These are phyloP conservation scores for Tulasnella sp. DNA, from an alignment of 768 basidiomycete genomes.

Conservation along the genomic window DNA sequence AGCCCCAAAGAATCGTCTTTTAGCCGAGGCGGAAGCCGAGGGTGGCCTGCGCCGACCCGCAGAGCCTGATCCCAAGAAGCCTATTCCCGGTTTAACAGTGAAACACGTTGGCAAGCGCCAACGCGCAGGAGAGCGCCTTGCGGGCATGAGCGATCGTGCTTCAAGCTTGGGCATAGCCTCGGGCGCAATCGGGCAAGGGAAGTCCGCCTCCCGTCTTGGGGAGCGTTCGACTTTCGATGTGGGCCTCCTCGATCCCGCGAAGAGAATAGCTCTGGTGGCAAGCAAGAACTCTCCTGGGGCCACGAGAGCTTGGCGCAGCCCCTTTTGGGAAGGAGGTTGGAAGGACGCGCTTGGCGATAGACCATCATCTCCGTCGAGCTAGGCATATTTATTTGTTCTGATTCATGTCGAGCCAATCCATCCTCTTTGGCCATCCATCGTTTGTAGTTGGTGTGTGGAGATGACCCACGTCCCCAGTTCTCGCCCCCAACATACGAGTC, in stretches of 20 bases:
- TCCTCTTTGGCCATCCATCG: background rate
- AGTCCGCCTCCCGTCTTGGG: background rate
- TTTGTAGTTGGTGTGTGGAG: background rate
- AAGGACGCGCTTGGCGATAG: background rate
- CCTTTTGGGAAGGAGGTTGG: constrained; percentile 22
- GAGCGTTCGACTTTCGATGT: background rate
- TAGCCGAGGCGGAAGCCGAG: constrained; percentile 55
- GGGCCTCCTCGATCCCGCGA: background rate
- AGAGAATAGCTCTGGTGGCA: background rate
- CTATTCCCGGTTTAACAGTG: background rate
- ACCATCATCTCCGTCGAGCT: background rate
- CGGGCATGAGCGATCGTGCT: constrained; percentile 17
- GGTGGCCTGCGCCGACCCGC: constrained; percentile 28
- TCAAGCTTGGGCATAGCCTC: constrained; percentile 15
- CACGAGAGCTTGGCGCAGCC: constrained; percentile 10
- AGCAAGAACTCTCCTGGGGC: background rate
- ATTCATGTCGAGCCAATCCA: background rate
- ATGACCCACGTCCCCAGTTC: background rate
- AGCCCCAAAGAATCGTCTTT: constrained; percentile 49
- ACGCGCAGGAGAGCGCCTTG: constrained; percentile 20
- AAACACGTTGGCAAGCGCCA: constrained; percentile 14
- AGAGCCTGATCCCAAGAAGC: background rate
- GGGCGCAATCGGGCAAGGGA: constrained; percentile 13
- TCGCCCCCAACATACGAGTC: background rate
- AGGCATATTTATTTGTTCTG: background rate